Conservation (phyloP, 139 green algal genomes). For the Pseudopediastrum boryanum region DNA sequence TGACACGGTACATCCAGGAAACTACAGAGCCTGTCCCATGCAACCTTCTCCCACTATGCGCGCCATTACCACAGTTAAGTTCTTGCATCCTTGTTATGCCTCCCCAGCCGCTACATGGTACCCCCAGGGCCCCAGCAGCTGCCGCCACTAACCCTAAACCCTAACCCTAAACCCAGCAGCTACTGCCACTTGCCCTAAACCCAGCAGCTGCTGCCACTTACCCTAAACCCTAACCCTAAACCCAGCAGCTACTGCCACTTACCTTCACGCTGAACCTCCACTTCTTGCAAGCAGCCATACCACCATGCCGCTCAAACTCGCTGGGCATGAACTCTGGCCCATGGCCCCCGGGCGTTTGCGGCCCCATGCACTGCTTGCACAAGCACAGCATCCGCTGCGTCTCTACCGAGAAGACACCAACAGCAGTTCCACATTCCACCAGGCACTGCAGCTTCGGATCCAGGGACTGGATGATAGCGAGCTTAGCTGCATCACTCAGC, state of each 20-base stretch:
- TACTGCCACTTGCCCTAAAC: neutral
- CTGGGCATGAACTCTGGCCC: slow-evolving; percentile 36
- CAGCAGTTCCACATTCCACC: slow-evolving; percentile 24
- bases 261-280: slow-evolving; percentile 44
- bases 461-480: slow-evolving; percentile 20
- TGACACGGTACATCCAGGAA: no score
- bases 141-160: neutral
- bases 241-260: neutral
- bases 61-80: no score
- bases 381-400: slow-evolving; percentile 26
- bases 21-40: no score
- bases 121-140: neutral
- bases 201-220: neutral
- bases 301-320: slow-evolving; percentile 47
- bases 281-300: slow-evolving; percentile 44
- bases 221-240: neutral
- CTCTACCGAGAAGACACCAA: slow-evolving; percentile 24
- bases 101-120: no score
- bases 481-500: slow-evolving; percentile 24
- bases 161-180: no score
- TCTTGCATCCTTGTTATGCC: no score
- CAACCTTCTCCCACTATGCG: no score
- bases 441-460: slow-evolving; percentile 21
- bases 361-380: slow-evolving; percentile 8
- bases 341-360: slow-evolving; percentile 2